Evolutionary conservation across 352 stramenopile genomes (phyloP).

Genomic region (Phytopythium montanum): DNA sequence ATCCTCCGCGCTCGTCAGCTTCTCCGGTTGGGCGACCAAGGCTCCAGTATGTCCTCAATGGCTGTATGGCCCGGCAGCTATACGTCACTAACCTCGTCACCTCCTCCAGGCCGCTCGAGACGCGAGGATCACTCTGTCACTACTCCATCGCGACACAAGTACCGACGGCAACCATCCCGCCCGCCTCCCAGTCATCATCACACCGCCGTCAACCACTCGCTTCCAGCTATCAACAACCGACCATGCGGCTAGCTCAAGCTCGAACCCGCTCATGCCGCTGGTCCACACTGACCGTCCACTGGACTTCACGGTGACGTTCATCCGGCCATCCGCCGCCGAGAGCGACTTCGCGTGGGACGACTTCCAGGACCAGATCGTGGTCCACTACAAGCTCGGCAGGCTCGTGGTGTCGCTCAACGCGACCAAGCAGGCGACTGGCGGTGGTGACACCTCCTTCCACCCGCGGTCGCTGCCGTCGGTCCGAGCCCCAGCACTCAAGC

Average conservation of each 20-base stretch:
- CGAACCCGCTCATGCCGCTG: conserved; percentile 18
- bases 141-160: neutral
- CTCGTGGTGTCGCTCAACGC: conserved; percentile 39
- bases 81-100: neutral
- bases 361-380: conserved; percentile 63
- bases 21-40: neutral
- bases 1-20: conserved; percentile 1
- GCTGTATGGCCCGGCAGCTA: neutral
- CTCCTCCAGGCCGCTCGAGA: neutral
- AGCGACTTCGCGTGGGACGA: conserved; percentile 58
- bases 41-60: neutral
- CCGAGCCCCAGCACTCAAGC: conserved; percentile 44
- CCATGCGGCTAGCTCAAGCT: neutral
- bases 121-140: neutral
- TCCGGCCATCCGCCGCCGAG: conserved; percentile 21
- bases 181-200: conserved; percentile 42
- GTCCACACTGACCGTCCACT: conserved; percentile 13
- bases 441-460: conserved; percentile 11
- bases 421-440: neutral
- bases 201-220: conserved; percentile 37
- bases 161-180: neutral
- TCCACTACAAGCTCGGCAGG: conserved; percentile 54
- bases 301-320: conserved; percentile 38
- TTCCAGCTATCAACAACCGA: conserved; percentile 28
- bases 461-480: conserved; percentile 26